A percentile compares a stretch with the other conserved stretches of the same genome.
These are phyloP conservation scores for Candida broadrunensis DNA, from an alignment of 805 yeast genomes.

Conservation along the genomic window DNA sequence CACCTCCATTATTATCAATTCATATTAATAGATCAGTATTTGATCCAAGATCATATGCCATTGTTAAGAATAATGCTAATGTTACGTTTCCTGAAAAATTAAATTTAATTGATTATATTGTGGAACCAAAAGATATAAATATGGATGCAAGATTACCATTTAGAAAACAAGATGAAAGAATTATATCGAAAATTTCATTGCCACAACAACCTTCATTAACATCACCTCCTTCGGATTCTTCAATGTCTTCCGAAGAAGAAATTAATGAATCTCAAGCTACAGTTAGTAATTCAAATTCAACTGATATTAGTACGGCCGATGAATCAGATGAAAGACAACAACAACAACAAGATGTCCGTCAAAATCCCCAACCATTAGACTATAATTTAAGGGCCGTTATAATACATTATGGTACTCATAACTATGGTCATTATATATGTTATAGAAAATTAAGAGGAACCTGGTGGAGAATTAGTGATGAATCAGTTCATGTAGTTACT, in stretches of 20 bases:
- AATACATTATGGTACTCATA: slow-evolving; percentile 92
- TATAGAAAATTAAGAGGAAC: slow-evolving; percentile 75
- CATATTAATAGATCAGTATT: slow-evolving; percentile 93
- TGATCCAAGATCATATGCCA: slow-evolving; percentile 80
- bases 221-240: slow-evolving; percentile 1
- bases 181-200: background rate
- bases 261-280: background rate
- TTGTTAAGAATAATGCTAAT: slow-evolving; percentile 78
- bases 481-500: slow-evolving; percentile 73
- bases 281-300: slow-evolving; percentile 1
- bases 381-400: slow-evolving; percentile 83
- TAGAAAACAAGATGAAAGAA: slow-evolving; percentile 52
- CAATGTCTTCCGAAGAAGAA: slow-evolving; percentile 2
- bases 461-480: slow-evolving; percentile 97
- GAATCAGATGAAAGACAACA: background rate
- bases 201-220: background rate
- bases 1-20: slow-evolving; percentile 78
- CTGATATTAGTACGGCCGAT: slow-evolving; percentile 3
- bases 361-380: slow-evolving; percentile 32
- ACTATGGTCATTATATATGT: slow-evolving; percentile 95
- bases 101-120: slow-evolving; percentile 67
- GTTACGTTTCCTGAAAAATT: slow-evolving; percentile 73
- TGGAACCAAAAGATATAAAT: slow-evolving; percentile 66
- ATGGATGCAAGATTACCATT: slow-evolving; percentile 78
- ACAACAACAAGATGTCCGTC: slow-evolving; percentile 28